These are phyloP conservation scores for Chalciporus pseudorubinellus DNA, from an alignment of 768 basidiomycete species.

Conservation along the genomic window DNA sequence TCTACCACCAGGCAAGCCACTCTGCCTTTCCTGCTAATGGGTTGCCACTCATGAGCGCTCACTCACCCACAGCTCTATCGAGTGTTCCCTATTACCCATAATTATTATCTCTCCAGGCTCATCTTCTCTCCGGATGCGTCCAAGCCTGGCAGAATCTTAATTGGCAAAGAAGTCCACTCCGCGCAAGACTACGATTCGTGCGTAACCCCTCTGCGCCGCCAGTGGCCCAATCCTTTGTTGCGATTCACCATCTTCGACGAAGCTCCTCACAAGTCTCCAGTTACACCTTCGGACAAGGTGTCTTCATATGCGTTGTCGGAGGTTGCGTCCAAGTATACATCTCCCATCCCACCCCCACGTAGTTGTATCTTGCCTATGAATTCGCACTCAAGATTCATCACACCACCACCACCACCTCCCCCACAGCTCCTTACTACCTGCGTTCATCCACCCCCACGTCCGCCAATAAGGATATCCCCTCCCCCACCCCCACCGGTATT, in stretches of 20 bases:
- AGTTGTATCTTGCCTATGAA: not conserved
- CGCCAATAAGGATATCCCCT: constrained; percentile 3
- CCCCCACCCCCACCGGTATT: constrained; percentile 2
- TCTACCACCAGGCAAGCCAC: constrained; percentile 57
- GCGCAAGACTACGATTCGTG: constrained; percentile 55
- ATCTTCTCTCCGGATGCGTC: constrained; percentile 65
- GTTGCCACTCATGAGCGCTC: constrained; percentile 13
- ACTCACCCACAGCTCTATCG: constrained; percentile 56
- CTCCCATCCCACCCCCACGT: not conserved
- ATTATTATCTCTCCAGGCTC: constrained; percentile 63
- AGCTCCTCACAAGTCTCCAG: constrained; percentile 38
- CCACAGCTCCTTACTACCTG: constrained; percentile 12
- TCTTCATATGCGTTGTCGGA: constrained; percentile 1
- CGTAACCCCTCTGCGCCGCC: constrained; percentile 48
- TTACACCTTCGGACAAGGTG: constrained; percentile 1
- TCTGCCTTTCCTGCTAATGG: constrained; percentile 1
- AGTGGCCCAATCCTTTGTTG: constrained; percentile 58
- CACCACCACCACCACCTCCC: constrained; percentile 30
- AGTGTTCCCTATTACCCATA: constrained; percentile 61
- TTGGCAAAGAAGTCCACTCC: constrained; percentile 58
- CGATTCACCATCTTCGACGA: constrained; percentile 62
- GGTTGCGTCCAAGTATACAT: not conserved
- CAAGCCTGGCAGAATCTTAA: constrained; percentile 53
- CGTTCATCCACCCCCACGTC: constrained; percentile 15
- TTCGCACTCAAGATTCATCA: not conserved